Evolutionary conservation across 2,329 filamentous ascomycete genomes (phyloP).

Genomic region (Beauveria medogensis): DNA sequence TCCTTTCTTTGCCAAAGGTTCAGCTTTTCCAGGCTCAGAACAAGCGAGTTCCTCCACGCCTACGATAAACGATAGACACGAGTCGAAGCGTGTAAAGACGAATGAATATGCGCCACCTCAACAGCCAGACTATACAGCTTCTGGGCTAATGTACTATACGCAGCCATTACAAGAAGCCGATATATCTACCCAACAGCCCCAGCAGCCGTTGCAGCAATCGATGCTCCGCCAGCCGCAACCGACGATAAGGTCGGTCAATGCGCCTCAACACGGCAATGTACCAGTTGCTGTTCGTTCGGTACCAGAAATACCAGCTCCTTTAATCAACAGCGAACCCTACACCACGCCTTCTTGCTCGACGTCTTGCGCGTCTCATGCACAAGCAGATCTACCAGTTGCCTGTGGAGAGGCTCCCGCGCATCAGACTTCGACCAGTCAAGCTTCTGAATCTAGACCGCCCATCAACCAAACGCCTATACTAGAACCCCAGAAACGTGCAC

Average conservation of each 20-base stretch:
- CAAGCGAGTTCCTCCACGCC: background rate
- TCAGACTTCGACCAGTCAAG: background rate
- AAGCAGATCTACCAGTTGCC: background rate
- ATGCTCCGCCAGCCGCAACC: background rate
- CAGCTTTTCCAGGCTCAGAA: background rate
- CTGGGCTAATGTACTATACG: background rate
- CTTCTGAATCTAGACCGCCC: background rate
- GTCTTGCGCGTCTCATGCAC: background rate
- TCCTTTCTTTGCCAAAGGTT: conserved; percentile 41
- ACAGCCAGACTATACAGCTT: conserved; percentile 2
- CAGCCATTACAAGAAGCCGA: background rate
- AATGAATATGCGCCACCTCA: conserved; percentile 17
- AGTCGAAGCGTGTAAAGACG: conserved; percentile 36
- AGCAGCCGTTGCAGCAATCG: background rate
- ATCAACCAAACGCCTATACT: background rate
- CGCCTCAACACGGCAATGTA: background rate
- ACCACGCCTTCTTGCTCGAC: background rate
- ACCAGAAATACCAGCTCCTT: background rate
- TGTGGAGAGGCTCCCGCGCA: background rate
- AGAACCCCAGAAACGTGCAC: background rate
- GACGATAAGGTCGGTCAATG: background rate
- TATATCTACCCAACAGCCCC: background rate
- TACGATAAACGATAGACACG: background rate
- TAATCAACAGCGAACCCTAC: too few species aligned
- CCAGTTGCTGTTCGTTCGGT: background rate